Evolutionary conservation across 1,139 yeast species (phyloP).

Genomic region (Kodamaea ohmeri): DNA sequence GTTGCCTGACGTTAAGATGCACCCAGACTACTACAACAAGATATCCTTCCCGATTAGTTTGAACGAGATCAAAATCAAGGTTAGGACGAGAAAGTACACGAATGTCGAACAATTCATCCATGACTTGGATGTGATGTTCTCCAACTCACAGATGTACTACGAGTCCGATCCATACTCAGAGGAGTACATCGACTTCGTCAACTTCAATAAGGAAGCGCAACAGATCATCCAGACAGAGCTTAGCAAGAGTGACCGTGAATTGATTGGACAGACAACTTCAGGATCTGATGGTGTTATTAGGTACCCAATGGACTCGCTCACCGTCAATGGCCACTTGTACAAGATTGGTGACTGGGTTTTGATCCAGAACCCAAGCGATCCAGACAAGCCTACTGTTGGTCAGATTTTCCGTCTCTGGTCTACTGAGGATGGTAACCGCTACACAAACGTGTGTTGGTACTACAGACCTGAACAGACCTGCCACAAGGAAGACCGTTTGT

Average conservation of each 20-base stretch:
- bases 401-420: conserved; percentile 94
- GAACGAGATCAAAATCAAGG: conserved; percentile 76
- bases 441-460: conserved; percentile 97
- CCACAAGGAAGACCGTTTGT: conserved; percentile 83
- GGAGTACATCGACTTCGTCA: conserved; percentile 57
- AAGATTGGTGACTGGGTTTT: conserved; percentile 95
- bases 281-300: conserved; percentile 57
- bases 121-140: conserved; percentile 74
- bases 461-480: conserved; percentile 97
- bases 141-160: conserved; percentile 66
- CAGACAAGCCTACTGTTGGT: conserved; percentile 85
- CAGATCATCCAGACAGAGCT: conserved; percentile 66
- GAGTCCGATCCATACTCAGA: conserved; percentile 55
- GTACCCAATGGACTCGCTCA: conserved; percentile 73
- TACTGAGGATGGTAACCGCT: conserved; percentile 75
- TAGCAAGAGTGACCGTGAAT: conserved; percentile 77
- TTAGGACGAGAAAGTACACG: conserved; percentile 80
- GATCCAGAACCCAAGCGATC: conserved; percentile 81
- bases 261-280: conserved; percentile 64
- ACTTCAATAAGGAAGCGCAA: conserved; percentile 61
- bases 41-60: conserved; percentile 74
- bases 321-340: conserved; percentile 68
- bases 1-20: conserved; percentile 68
- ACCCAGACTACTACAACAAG: conserved; percentile 65
- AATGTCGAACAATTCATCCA: conserved; percentile 71